Evolutionary conservation across 75 land plant genomes (phyloP).

Genomic region (Sequoia sempervirens): DNA sequence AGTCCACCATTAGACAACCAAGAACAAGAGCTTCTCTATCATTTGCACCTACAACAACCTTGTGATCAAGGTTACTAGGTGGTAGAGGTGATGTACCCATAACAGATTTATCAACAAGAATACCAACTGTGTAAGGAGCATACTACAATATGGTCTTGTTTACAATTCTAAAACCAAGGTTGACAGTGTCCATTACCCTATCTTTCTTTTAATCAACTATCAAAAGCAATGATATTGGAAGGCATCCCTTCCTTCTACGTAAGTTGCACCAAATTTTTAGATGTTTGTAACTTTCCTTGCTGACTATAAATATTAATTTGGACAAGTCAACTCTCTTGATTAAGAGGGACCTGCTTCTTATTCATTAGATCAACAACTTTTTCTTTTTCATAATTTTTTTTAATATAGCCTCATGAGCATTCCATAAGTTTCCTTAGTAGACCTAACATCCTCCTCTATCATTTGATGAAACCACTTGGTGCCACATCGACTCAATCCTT

Average conservation of each 20-base stretch:
- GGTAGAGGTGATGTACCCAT: no score
- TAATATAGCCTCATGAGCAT: constrained; percentile 79
- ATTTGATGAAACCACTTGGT: constrained; percentile 60
- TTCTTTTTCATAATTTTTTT: constrained; percentile 58
- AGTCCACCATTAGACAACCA: no score
- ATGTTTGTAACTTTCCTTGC: constrained; percentile 65
- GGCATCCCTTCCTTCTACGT: constrained; percentile 56
- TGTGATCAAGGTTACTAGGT: no score
- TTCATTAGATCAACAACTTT: constrained; percentile 47
- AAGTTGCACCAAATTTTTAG: constrained; percentile 44
- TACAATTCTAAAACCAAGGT: no score
- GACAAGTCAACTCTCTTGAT: constrained; percentile 70
- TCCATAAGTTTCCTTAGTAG: constrained; percentile 59
- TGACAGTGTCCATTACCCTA: no score
- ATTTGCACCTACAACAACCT: no score
- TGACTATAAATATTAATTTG: constrained; percentile 68
- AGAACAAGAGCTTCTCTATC: no score
- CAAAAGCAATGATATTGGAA: constrained; percentile 67
- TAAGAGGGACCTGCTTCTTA: constrained; percentile 39
- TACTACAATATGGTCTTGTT: no score
- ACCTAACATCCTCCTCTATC: constrained; percentile 43
- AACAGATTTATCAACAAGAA: no score
- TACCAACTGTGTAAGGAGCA: no score
- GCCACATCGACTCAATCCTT: constrained; percentile 31
- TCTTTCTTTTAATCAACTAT: constrained; percentile 13